Percentiles rank a stretch among this genome's conserved stretches.
Conservation (phyloP, 345 rosid species). For the Camelina neglecta region DNA sequence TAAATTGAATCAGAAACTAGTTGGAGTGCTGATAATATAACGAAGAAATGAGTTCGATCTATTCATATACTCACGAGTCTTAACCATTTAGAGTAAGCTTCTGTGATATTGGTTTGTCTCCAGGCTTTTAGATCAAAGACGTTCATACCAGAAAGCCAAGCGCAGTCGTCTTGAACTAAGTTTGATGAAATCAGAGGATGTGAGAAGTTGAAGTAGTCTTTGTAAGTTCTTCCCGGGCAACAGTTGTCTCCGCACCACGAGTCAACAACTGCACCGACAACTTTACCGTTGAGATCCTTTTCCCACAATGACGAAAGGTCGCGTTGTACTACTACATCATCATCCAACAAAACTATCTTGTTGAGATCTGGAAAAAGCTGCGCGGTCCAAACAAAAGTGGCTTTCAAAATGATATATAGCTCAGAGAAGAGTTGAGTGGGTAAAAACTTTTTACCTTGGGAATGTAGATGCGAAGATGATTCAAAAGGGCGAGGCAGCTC, state of each 20-base stretch:
- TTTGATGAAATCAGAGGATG: slow-evolving; percentile 66
- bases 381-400: slow-evolving; percentile 39
- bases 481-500: slow-evolving; percentile 71
- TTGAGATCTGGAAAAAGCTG: slow-evolving; percentile 96
- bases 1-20: neutral
- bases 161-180: slow-evolving; percentile 60
- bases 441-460: slow-evolving; percentile 60
- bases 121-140: slow-evolving; percentile 82
- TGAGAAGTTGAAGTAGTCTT: slow-evolving; percentile 88
- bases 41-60: slow-evolving; percentile 8
- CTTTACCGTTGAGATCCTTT: slow-evolving; percentile 72
- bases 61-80: slow-evolving; percentile 57
- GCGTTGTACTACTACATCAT: slow-evolving; percentile 85
- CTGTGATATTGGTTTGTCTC: slow-evolving; percentile 75
- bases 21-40: neutral
- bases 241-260: slow-evolving; percentile 79
- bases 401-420: slow-evolving; percentile 35
- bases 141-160: slow-evolving; percentile 95
- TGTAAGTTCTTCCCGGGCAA: slow-evolving; percentile 78
- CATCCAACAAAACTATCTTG: slow-evolving; percentile 90
- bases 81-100: slow-evolving; percentile 70
- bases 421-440: slow-evolving; percentile 11
- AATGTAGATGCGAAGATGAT: slow-evolving; percentile 82
- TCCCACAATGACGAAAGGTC: slow-evolving; percentile 88
- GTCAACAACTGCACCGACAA: slow-evolving; percentile 75